Conservation (phyloP, 2,329 filamentous ascomycete genomes). For the Alternaria sp. region DNA sequence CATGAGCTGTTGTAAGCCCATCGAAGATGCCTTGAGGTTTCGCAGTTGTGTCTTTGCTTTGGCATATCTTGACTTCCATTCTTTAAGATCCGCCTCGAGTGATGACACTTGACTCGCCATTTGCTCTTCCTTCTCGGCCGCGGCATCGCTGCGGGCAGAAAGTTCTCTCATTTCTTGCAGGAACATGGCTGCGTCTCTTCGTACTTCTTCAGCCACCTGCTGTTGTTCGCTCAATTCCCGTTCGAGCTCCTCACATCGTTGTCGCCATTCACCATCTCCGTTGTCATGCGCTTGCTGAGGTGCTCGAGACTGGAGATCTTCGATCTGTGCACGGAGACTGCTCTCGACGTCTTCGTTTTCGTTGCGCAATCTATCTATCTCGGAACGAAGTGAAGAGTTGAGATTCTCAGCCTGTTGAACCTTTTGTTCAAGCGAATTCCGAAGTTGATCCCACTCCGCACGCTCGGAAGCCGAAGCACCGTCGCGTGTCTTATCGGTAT, state of each 20-base stretch:
- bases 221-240: constrained; percentile 77
- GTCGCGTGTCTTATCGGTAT: constrained; percentile 62
- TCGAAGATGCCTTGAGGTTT: constrained; percentile 78
- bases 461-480: constrained; percentile 66
- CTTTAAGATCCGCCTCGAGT: constrained; percentile 81
- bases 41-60: constrained; percentile 86
- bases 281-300: constrained; percentile 25
- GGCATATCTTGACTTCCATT: constrained; percentile 91
- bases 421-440: constrained; percentile 72
- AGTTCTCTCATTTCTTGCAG: constrained; percentile 87
- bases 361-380: constrained; percentile 74
- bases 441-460: constrained; percentile 72
- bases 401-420: constrained; percentile 75
- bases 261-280: constrained; percentile 42
- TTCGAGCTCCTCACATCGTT: constrained; percentile 53
- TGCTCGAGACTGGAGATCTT: constrained; percentile 51
- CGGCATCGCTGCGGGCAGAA: constrained; percentile 78
- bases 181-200: constrained; percentile 81
- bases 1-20: constrained; percentile 70
- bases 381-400: constrained; percentile 79
- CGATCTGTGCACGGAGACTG: constrained; percentile 68
- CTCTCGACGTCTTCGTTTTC: constrained; percentile 70
- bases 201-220: constrained; percentile 83
- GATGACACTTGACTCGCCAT: constrained; percentile 75
- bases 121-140: constrained; percentile 81